These are phyloP conservation scores for Gnaphalium uliginosum DNA, from an alignment of 129 eudicot species.

Conservation along the genomic window DNA sequence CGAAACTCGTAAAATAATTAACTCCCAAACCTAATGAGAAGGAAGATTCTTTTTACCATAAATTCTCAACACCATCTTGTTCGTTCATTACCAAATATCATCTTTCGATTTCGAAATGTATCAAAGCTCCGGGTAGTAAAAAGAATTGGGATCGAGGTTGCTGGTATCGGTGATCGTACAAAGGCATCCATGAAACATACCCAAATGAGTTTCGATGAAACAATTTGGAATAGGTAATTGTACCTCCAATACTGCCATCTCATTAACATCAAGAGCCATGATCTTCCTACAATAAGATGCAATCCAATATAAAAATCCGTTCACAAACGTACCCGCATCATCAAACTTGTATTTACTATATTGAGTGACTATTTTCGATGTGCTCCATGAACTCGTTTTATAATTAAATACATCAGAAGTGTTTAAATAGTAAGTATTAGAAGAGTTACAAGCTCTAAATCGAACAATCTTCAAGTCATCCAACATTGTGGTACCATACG, in stretches of 20 bases:
- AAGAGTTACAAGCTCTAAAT: not conserved
- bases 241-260: not conserved
- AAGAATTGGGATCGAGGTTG: too few relatives aligned
- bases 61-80: too few relatives aligned
- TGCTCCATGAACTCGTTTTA: not conserved
- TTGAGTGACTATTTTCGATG: not conserved
- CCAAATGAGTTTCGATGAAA: too few relatives aligned
- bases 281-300: not conserved
- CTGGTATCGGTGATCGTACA: too few relatives aligned
- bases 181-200: too few relatives aligned
- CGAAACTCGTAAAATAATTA: too few relatives aligned
- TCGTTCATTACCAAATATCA: too few relatives aligned
- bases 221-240: too few relatives aligned
- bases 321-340: not conserved
- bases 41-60: too few relatives aligned
- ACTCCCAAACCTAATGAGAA: too few relatives aligned
- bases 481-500: not conserved
- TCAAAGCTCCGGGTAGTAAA: too few relatives aligned
- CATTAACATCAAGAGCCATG: not conserved
- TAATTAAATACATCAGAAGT: not conserved
- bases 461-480: not conserved
- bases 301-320: not conserved
- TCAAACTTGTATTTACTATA: not conserved
- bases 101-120: too few relatives aligned
- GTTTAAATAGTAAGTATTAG: not conserved